These are phyloP conservation scores for Lasiodiplodia theobromae DNA, from an alignment of 2,329 filamentous ascomycete genomes.

Conservation along the genomic window DNA sequence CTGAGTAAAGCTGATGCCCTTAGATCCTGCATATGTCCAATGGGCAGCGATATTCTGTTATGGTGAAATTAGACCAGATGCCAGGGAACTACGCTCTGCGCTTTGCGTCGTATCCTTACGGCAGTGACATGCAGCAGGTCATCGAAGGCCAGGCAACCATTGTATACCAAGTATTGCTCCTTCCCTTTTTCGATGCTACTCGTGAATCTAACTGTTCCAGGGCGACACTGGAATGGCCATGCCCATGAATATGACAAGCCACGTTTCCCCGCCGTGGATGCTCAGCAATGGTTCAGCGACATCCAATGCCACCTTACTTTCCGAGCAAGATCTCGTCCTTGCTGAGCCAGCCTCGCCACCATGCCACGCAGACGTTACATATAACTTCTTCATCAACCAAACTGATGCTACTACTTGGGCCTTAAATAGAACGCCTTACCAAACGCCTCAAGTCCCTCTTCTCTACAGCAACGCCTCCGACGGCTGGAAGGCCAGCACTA, in stretches of 20 bases:
- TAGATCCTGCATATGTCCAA: background rate
- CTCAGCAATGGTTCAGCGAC: background rate
- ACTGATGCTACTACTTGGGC: background rate
- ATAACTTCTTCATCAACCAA: background rate
- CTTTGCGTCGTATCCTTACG: constrained; percentile 32
- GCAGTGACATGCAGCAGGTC: constrained; percentile 33
- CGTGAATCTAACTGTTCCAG: background rate
- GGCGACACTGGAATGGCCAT: background rate
- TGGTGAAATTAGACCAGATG: constrained; percentile 34
- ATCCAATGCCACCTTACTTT: background rate
- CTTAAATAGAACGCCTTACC: background rate
- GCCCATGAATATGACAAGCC: background rate
- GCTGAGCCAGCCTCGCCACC: background rate
- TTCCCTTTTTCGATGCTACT: background rate
- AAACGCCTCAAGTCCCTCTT: background rate
- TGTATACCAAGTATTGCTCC: constrained; percentile 31
- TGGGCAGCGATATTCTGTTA: constrained; percentile 34
- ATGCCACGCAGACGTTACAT: background rate
- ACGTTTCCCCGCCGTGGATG: background rate
- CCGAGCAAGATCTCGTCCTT: background rate
- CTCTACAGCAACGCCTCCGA: constrained; percentile 15
- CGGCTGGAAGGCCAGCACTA: constrained; percentile 15
- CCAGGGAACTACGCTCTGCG: constrained; percentile 32
- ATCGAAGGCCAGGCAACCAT: constrained; percentile 34
- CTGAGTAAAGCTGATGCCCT: background rate